Evolutionary conservation across 768 basidiomycete species (phyloP).

Genomic region (Ephemerocybe angulata): DNA sequence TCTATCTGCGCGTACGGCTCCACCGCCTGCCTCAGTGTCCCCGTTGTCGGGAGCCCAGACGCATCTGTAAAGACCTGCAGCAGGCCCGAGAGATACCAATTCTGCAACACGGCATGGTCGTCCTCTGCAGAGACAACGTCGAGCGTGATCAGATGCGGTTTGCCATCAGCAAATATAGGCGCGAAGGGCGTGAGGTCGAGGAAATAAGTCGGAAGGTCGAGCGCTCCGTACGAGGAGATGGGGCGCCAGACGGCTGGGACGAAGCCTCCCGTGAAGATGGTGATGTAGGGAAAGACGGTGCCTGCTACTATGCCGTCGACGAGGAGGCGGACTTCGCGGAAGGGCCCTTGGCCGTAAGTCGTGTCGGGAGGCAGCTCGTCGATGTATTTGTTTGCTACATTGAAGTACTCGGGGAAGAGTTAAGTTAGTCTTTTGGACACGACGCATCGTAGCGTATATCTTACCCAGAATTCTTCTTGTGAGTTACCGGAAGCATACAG

Average conservation of each 20-base stretch:
- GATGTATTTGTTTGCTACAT: conserved; percentile 59
- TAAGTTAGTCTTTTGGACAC: neutral
- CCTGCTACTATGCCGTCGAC: conserved; percentile 47
- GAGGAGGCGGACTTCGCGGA: conserved; percentile 46
- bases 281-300: conserved; percentile 48
- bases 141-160: conserved; percentile 67
- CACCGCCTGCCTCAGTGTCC: conserved; percentile 57
- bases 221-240: conserved; percentile 71
- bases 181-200: conserved; percentile 77
- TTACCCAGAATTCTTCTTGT: conserved; percentile 75
- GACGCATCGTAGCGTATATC: neutral
- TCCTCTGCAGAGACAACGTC: conserved; percentile 69
- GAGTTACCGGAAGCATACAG: conserved; percentile 61
- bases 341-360: conserved; percentile 42
- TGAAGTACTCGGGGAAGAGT: conserved; percentile 52
- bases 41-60: conserved; percentile 60
- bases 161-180: conserved; percentile 61
- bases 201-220: conserved; percentile 76
- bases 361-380: conserved; percentile 45
- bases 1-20: conserved; percentile 53
- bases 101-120: conserved; percentile 62
- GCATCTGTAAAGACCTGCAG: conserved; percentile 68
- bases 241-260: conserved; percentile 71
- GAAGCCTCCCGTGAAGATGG: conserved; percentile 75
- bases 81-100: conserved; percentile 75